Evolutionary conservation across 441 rosid genomes (phyloP), one percentile per base, ranked within the genome.

Genomic region (Pelargonium australe): DNA sequence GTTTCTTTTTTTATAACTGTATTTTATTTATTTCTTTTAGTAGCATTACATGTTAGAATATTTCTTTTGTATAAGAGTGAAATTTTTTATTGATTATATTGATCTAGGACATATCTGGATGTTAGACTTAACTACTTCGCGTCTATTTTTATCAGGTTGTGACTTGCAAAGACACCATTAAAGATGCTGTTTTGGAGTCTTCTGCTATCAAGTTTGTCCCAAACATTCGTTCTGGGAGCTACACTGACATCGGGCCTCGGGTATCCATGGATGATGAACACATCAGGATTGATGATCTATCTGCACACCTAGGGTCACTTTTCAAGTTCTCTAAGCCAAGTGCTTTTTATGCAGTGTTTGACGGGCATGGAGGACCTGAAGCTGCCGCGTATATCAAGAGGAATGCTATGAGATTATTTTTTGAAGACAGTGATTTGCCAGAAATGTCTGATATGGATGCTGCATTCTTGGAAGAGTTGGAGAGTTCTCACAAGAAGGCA

Each of bases 181-280:
- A 70, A 49, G 80, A 72, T 72, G 68, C 75, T 67, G 77, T 72
- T 63, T 11, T 68, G 8, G 83, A 75, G 71, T 49, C 86, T 63
- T 72, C 86, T 70, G 66, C 63, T 43, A 70, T 62, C 34, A 80
- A 66, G 65, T 73, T 72, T 72, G 49, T 88, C 45, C 97, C 96
- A 12, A 71, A 68, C 25, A 83, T 93, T 66, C 86, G 91, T 37
- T 93, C 96, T 44, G 98, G 98, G 6, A 89, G 97, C 79, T 84
- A 71, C 70, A 79, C 89, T 6, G 93, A 85, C 69, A 89, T 85
- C 5, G 97, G 98, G 73, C 7, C 63, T 7, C 75, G 91, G 69
- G 67, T 3, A 10, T 85, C 92, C 70, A 91, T 93, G 98, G 97
- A 93, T n/a, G 98, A 93, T 62, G 97, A 86, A 63, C 98, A 91